Base-by-base conservation (phyloP, 495 filamentous ascomycete genomes). In the Xylaria curta region DNA sequence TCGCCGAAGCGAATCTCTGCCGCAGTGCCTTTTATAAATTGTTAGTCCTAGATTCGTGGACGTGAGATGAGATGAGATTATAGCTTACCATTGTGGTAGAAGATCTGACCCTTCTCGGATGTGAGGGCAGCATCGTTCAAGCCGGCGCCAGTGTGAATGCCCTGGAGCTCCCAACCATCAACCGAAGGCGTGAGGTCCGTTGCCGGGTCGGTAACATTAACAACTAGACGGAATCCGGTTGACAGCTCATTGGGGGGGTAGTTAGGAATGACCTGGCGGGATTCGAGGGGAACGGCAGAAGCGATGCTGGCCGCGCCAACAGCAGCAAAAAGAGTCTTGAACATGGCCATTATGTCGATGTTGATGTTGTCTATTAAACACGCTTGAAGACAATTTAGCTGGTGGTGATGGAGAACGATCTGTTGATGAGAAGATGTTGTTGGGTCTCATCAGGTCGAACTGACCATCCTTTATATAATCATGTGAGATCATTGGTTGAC, bases 111-210 rank as follows among this genome's bases (percentile, higher is more conserved):
- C 13, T 10, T 44, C 33, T 60, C 64, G 31, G 49, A n/a, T 9
- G 70, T 54, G 61, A 81, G 73, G 10, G 76, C 74, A 24, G 77
- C 80, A 12, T 72, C 79, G 75, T 76, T 78, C n/a, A 70, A 33
- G n/a, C 76, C 78, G 10, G 81, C 74, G 21, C 78, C 79, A 17
- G 72, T 74, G 72, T 82, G 81, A 13, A 71, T 75, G 15, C 74
- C 76, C 19, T 62, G 46, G 36, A 82, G 21, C 42, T 66, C 66
- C 38, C 19, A 69, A 44, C 72, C 71, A 36, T 78, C 67, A 68
- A 81, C 72, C 3, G 76, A 73, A 10, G 78, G 78, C 12, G 51
- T 70, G 21, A 80, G 64, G 68, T 80, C 76, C 13, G 67, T 49
- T 4, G 58, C 53, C 10, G 72, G 71, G 66, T 77, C 64, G 19